Evolutionary conservation across 768 basidiomycete species (phyloP).

Genomic region (Naganishia randhawae): DNA sequence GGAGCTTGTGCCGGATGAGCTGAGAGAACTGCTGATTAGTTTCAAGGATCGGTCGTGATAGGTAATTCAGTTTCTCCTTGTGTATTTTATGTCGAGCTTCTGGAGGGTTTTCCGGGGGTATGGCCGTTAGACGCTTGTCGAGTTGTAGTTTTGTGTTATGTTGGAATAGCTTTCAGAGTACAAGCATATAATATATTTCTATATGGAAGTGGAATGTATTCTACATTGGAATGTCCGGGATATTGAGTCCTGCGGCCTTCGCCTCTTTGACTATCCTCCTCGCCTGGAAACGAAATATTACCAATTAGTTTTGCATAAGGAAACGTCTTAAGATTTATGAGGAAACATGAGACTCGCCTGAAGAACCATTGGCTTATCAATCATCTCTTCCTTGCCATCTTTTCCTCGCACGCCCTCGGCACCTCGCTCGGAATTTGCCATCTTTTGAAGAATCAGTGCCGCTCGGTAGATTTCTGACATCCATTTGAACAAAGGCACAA

Average conservation of each 20-base stretch:
- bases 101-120: neutral
- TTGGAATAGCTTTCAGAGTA: neutral
- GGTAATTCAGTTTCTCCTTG: neutral
- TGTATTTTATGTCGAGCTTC: neutral
- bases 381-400: slow-evolving; percentile 67
- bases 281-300: neutral
- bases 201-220: no score
- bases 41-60: slow-evolving; percentile 16
- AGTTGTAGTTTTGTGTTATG: neutral
- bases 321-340: no score
- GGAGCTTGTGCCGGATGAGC: slow-evolving; percentile 24
- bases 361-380: slow-evolving; percentile 86
- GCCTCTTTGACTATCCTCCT: slow-evolving; percentile 15
- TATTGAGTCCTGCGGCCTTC: slow-evolving; percentile 4
- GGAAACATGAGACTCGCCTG: slow-evolving; percentile 55
- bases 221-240: neutral
- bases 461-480: slow-evolving; percentile 72
- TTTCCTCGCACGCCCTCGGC: slow-evolving; percentile 69
- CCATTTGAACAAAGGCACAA: neutral
- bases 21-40: slow-evolving; percentile 24
- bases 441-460: slow-evolving; percentile 62
- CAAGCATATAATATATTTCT: neutral
- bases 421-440: slow-evolving; percentile 61
- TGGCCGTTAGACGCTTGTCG: neutral
- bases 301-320: neutral